Evolutionary conservation across 352 stramenopile species (phyloP).

Genomic region (Globisporangium mamillatum): DNA sequence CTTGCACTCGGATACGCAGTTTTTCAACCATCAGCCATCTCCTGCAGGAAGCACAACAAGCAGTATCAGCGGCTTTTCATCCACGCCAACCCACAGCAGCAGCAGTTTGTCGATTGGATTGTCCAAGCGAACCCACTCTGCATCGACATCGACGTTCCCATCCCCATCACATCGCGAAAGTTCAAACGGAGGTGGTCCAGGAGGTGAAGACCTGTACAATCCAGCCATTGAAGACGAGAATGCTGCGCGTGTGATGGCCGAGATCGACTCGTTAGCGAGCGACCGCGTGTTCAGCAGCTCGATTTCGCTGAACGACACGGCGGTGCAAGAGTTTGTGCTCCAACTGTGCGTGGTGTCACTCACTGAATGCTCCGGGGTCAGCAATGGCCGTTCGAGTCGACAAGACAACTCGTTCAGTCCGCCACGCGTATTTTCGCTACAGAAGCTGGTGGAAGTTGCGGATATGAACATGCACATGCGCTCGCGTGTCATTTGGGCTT

Average conservation of each 20-base stretch:
- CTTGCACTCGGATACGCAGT: constrained; percentile 71
- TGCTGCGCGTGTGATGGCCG: constrained; percentile 68
- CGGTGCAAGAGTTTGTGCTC: constrained; percentile 89
- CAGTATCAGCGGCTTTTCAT: constrained; percentile 10
- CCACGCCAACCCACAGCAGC: constrained; percentile 23
- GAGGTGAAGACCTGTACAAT: constrained; percentile 58
- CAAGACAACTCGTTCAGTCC: constrained; percentile 39
- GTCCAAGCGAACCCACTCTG: constrained; percentile 15
- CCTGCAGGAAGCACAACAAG: constrained; percentile 29
- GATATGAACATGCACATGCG: constrained; percentile 99
- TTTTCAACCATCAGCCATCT: constrained; percentile 65
- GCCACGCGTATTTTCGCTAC: constrained; percentile 97
- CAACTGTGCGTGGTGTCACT: constrained; percentile 90
- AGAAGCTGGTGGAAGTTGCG: constrained; percentile 99
- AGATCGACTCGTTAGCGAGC: constrained; percentile 86
- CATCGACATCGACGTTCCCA: constrained; percentile 27
- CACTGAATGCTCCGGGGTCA: constrained; percentile 82
- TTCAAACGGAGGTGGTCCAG: constrained; percentile 22
- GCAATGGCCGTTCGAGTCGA: constrained; percentile 35
- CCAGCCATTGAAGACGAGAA: constrained; percentile 84
- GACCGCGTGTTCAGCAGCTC: constrained; percentile 92
- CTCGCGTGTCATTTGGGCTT: constrained; percentile 96
- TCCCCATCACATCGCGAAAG: constrained; percentile 51
- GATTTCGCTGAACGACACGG: constrained; percentile 65
- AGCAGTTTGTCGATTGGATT: constrained; percentile 22